Evolutionary conservation across 2,329 filamentous ascomycete genomes (phyloP), one percentile per base, ranked within the genome.

Genomic region (Ophiostoma sp.): DNA sequence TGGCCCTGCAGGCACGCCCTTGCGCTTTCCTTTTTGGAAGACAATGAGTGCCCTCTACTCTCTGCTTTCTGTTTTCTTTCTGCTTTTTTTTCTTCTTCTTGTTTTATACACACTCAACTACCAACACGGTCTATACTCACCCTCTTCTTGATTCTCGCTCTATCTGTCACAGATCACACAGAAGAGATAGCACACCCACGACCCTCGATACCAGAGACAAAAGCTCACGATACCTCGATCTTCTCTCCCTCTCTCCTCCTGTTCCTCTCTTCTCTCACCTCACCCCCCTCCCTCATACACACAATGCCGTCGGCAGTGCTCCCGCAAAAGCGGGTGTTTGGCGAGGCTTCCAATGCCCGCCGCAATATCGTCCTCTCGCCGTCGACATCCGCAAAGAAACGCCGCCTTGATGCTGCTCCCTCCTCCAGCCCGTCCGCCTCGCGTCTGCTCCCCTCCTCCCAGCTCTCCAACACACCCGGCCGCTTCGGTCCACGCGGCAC

Each of bases 301-400:
- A 68, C 36, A 75, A 86, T 86, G 84, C 78, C 84, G 73, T 79
- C 83, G 72, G 78, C 82, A 72, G 77, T 85, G 72, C 79, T 88
- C 70, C 87, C 90, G 69, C 88, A 91, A 80, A 93, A 93, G 82
- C 87, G 91, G 77, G 87, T 90, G 75, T 83, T 93, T 67, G 88
- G 85, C 74, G 90, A 93, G 77, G 83, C 87, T 72, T 87, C 88
- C 71, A 90, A 85, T 76, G 83, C 85, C 74, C 85, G 86, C 72
- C 85, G 85, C 75, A 91, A 90, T 76, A 83, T 87, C 71, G 77
- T 81, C 70, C 78, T 85, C 73, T 82, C 85, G 0, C 86, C 89
- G 20, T 81, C 83, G 2, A 77, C 81, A 3, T 80, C 88, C 1
- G 81, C 86, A 68, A 98, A 98, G 84, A 96, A 95, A 81, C 86